phyloP scores from a whole-genome alignment of 306 rosid genomes.

The Cicer yamashitae region DNA sequence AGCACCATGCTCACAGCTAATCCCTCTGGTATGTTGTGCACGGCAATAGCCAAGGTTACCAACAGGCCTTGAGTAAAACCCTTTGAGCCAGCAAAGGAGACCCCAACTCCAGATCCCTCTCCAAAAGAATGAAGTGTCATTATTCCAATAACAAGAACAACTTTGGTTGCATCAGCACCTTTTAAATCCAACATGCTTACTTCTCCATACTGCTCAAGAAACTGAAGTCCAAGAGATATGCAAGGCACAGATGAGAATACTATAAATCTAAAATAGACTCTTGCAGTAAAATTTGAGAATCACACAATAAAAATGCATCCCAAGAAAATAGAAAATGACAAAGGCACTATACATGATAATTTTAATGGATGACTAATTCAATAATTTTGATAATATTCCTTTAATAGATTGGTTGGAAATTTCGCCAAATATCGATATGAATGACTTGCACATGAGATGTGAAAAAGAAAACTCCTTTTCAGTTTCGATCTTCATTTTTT shows the following conservation, averaged over 20 bases:
- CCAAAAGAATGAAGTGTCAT: constrained; percentile 99
- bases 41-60: constrained; percentile 98
- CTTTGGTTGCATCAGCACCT: constrained; percentile 97
- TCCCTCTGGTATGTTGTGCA: constrained; percentile 99
- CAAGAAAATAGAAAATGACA: not conserved
- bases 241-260: constrained; percentile 36
- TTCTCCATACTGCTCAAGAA: constrained; percentile 96
- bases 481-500: not conserved
- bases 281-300: constrained; percentile 19
- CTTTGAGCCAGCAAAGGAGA: constrained; percentile 96
- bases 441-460: not conserved
- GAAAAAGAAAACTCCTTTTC: not conserved
- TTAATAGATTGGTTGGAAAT: not conserved
- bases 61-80: constrained; percentile 97
- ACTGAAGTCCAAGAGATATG: constrained; percentile 68
- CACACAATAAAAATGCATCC: constrained; percentile 9
- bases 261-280: constrained; percentile 30
- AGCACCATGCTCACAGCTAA: constrained; percentile 99
- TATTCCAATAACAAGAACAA: constrained; percentile 94
- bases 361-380: constrained; percentile 28
- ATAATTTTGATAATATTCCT: constrained; percentile 13
- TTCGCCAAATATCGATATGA: not conserved
- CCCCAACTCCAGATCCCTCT: constrained; percentile 99
- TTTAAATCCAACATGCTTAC: constrained; percentile 98
- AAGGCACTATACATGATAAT: constrained; percentile 10